phyloP scores from a whole-genome alignment of 352 stramenopile species.

The Elongisporangium senticosum region DNA sequence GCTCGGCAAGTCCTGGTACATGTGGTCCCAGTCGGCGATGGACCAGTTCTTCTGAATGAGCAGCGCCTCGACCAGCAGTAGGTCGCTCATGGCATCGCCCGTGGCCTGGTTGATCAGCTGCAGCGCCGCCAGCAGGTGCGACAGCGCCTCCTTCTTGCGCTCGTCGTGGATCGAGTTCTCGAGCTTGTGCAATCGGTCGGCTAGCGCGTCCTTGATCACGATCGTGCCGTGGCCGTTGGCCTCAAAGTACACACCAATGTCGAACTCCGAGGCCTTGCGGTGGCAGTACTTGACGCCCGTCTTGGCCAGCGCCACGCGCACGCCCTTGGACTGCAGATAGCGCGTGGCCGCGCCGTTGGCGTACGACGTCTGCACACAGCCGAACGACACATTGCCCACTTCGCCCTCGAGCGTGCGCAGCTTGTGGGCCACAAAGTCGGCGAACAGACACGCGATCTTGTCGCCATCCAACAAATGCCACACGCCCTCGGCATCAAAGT shows the following conservation, averaged over 20 bases:
- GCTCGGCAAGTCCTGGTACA: constrained; percentile 95
- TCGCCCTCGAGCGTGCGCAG: constrained; percentile 53
- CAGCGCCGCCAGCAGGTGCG: constrained; percentile 81
- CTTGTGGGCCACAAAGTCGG: constrained; percentile 91
- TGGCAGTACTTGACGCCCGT: constrained; percentile 99
- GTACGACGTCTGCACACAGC: constrained; percentile 99
- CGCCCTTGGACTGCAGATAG: constrained; percentile 77
- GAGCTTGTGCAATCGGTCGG: constrained; percentile 80
- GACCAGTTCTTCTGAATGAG: constrained; percentile 88
- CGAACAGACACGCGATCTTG: constrained; percentile 97
- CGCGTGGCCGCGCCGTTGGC: constrained; percentile 94
- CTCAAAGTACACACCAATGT: constrained; percentile 99
- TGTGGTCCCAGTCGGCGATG: constrained; percentile 88
- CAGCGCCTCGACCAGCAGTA: constrained; percentile 95
- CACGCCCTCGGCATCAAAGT: constrained; percentile 65
- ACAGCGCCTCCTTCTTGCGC: constrained; percentile 76
- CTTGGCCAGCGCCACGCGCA: constrained; percentile 89
- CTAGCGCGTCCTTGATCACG: constrained; percentile 90
- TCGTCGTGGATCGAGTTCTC: constrained; percentile 70
- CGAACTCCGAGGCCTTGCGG: constrained; percentile 92
- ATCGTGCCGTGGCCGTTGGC: constrained; percentile 99
- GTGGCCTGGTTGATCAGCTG: constrained; percentile 96
- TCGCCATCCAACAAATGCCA: constrained; percentile 95
- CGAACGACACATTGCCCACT: constrained; percentile 74
- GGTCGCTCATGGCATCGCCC: constrained; percentile 96